Evolutionary conservation across 2,329 filamentous ascomycete species (phyloP).

Genomic region (Xylaria sp.): DNA sequence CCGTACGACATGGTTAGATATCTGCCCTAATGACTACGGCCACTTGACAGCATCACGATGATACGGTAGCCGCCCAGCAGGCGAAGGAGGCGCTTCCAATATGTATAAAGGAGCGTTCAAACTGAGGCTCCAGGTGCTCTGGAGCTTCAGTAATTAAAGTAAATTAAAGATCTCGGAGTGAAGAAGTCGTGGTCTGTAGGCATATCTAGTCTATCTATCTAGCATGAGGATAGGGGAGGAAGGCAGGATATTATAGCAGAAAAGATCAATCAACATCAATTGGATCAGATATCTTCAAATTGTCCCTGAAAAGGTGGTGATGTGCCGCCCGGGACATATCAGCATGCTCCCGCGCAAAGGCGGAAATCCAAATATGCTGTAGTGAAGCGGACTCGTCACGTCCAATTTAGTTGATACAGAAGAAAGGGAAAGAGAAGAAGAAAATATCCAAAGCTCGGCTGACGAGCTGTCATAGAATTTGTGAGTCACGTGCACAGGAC

Average conservation of each 20-base stretch:
- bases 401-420: conserved; percentile 77
- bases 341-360: conserved; percentile 59
- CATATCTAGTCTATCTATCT: no score
- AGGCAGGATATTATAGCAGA: background rate
- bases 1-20: no score
- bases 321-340: conserved; percentile 65
- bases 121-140: no score
- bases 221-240: background rate
- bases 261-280: conserved; percentile 30
- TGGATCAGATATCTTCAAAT: conserved; percentile 68
- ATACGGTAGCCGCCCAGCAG: no score
- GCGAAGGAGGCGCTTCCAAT: no score
- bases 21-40: no score
- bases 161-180: no score
- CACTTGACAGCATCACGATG: no score
- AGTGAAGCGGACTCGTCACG: conserved; percentile 70
- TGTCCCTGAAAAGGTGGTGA: conserved; percentile 67
- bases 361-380: conserved; percentile 58
- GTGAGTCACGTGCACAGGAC: conserved; percentile 18
- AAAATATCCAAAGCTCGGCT: conserved; percentile 11
- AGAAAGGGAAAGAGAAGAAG: conserved; percentile 42
- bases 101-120: no score
- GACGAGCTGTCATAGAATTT: conserved; percentile 11
- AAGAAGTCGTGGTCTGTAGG: no score
- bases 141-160: no score